These are phyloP conservation scores for Xylaria flabelliformis DNA, from an alignment of 495 filamentous ascomycete genomes.

Conservation along the genomic window DNA sequence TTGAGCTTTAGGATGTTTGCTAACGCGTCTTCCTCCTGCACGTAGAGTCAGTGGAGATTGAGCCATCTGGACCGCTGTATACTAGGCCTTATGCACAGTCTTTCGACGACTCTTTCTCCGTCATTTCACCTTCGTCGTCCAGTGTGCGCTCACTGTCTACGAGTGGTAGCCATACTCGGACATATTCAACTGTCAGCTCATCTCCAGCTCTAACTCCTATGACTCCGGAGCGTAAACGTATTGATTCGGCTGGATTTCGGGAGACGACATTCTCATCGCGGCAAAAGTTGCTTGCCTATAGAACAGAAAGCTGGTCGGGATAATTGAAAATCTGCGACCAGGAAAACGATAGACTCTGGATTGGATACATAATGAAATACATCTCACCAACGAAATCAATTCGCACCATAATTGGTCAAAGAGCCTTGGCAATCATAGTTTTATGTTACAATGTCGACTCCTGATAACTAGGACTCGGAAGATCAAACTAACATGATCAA, in stretches of 20 bases:
- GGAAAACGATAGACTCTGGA: conserved; percentile 11
- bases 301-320: conserved; percentile 20
- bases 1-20: not conserved
- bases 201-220: conserved; percentile 19
- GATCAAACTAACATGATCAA: not conserved
- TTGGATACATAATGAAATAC: conserved; percentile 3
- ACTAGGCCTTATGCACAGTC: conserved; percentile 1
- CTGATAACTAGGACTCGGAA: not conserved
- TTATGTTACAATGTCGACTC: no score
- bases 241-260: conserved; percentile 21
- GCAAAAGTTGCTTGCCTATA: conserved; percentile 19
- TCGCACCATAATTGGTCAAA: not conserved
- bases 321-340: not conserved
- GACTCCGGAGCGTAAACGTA: conserved; percentile 25
- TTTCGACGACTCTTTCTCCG: not conserved
- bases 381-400: not conserved
- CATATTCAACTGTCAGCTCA: conserved; percentile 26
- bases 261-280: conserved; percentile 30
- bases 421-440: not conserved
- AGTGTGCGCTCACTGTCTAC: conserved; percentile 20
- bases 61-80: conserved; percentile 18
- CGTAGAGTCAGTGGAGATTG: conserved; percentile 28
- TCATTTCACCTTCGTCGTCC: conserved; percentile 25
- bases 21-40: not conserved
- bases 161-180: conserved; percentile 11